These are phyloP conservation scores for Trichoderma citrinoviride DNA, from an alignment of 2,329 filamentous ascomycete species.

Conservation along the genomic window DNA sequence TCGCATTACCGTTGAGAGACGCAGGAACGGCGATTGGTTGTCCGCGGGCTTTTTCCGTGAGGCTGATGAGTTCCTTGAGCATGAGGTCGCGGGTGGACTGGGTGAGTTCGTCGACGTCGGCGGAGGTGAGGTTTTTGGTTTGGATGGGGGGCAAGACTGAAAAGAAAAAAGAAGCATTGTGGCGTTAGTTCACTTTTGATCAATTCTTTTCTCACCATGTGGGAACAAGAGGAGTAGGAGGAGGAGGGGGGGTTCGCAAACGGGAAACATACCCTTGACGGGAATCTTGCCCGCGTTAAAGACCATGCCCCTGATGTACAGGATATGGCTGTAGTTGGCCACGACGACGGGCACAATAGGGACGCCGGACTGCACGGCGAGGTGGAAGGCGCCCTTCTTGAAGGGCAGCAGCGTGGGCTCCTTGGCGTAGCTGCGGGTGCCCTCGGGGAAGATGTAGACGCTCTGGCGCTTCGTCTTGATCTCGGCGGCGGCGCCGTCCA, in stretches of 20 bases:
- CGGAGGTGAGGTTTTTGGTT: slow-evolving; percentile 67
- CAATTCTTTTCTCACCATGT: too few species aligned
- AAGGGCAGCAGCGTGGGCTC: slow-evolving; percentile 85
- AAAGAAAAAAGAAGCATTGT: background rate
- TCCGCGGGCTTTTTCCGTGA: slow-evolving; percentile 53
- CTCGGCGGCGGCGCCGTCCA: slow-evolving; percentile 76
- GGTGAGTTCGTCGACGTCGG: slow-evolving; percentile 74
- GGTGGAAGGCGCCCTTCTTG: slow-evolving; percentile 98
- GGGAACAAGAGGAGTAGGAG: too few species aligned
- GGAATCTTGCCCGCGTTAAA: slow-evolving; percentile 71
- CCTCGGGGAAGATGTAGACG: slow-evolving; percentile 88
- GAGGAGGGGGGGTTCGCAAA: too few species aligned
- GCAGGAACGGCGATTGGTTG: slow-evolving; percentile 35
- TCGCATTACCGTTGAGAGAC: slow-evolving; percentile 24
- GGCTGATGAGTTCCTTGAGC: slow-evolving; percentile 61
- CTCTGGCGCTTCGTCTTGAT: slow-evolving; percentile 72
- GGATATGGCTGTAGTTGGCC: slow-evolving; percentile 74
- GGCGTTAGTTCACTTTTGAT: too few species aligned
- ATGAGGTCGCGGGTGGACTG: slow-evolving; percentile 69
- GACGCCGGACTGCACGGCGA: slow-evolving; percentile 90
- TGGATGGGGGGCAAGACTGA: slow-evolving; percentile 76
- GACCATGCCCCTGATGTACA: slow-evolving; percentile 61
- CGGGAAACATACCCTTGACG: slow-evolving; percentile 63
- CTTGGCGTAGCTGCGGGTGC: slow-evolving; percentile 84
- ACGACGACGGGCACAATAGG: slow-evolving; percentile 84